phyloP scores from a whole-genome alignment of 139 green algal genomes.

The Microglena sp. region DNA sequence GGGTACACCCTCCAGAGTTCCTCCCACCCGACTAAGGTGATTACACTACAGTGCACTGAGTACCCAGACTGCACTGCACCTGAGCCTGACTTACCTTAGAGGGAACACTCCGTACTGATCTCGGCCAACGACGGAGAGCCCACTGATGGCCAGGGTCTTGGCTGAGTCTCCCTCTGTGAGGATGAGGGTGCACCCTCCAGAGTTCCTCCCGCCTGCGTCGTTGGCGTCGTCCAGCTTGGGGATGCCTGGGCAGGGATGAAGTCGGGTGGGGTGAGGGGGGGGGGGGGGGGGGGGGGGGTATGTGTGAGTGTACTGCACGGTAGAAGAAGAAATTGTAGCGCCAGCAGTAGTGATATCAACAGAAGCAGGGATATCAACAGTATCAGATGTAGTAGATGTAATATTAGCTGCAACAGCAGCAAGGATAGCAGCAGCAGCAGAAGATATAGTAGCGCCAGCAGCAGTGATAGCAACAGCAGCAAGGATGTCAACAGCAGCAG shows the following conservation, averaged over 20 bases:
- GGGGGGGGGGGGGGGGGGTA: background rate
- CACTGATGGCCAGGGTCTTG: conserved; percentile 91
- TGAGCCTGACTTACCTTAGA: conserved; percentile 51
- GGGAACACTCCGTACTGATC: conserved; percentile 97
- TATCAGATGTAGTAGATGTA: too few relatives aligned
- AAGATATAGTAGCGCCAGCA: too few relatives aligned
- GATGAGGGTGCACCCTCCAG: conserved; percentile 94
- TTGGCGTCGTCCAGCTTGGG: conserved; percentile 98
- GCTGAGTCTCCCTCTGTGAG: conserved; percentile 97
- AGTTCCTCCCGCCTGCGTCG: conserved; percentile 80
- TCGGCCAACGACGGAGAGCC: conserved; percentile 87
- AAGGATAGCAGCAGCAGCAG: too few relatives aligned
- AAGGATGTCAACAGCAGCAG: too few relatives aligned
- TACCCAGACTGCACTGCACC: background rate
- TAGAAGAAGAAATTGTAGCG: background rate
- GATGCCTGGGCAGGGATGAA: conserved; percentile 69
- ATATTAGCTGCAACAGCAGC: too few relatives aligned
- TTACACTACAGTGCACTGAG: too few relatives aligned
- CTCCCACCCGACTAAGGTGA: conserved; percentile 41
- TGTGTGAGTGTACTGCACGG: background rate
- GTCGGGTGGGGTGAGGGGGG: background rate
- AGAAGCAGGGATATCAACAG: too few relatives aligned
- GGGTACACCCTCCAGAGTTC: conserved; percentile 83
- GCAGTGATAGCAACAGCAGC: too few relatives aligned
- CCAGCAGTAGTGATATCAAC: too few relatives aligned